Evolutionary conservation across 1,139 yeast species (phyloP).

Genomic region (Sugiyamaella grinbergsii): DNA sequence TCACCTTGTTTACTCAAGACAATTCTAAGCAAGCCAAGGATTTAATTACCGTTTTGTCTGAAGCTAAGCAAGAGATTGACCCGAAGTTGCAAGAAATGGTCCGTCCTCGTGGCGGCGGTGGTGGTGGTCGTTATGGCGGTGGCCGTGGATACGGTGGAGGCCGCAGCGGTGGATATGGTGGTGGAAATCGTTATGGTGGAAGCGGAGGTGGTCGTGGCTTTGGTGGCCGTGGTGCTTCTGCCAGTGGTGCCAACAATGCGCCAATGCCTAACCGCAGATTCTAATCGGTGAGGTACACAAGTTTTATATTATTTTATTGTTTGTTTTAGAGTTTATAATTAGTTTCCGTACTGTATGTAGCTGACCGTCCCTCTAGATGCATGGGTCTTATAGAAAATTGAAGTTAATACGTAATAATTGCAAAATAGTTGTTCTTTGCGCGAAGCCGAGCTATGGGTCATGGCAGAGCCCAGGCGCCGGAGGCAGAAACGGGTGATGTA

Average conservation of each 20-base stretch:
- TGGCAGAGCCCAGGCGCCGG: slow-evolving; percentile 1
- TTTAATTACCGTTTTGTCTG: slow-evolving; percentile 85
- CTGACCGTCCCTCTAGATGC: background rate
- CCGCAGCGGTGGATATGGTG: slow-evolving; percentile 31
- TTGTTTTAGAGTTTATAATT: slow-evolving; percentile 15
- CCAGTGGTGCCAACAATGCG: slow-evolving; percentile 37
- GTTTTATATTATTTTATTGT: slow-evolving; percentile 2
- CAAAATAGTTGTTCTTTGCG: background rate
- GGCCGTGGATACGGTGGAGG: slow-evolving; percentile 53
- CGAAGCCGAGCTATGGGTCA: background rate
- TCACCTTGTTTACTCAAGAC: slow-evolving; percentile 88
- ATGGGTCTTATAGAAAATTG: slow-evolving; percentile 7
- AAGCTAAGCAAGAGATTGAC: slow-evolving; percentile 87
- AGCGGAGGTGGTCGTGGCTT: slow-evolving; percentile 30
- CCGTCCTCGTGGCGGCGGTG: slow-evolving; percentile 50
- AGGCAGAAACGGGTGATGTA: background rate
- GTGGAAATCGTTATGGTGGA: slow-evolving; percentile 37
- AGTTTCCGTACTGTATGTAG: background rate
- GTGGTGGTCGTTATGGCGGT: slow-evolving; percentile 47
- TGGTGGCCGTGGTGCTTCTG: slow-evolving; percentile 22
- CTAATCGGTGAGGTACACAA: too few species aligned
- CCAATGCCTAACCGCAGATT: slow-evolving; percentile 35
- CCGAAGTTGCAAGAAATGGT: slow-evolving; percentile 54
- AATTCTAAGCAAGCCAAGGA: slow-evolving; percentile 90
- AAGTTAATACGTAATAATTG: slow-evolving; percentile 1